Evolutionary conservation across 2,329 filamentous ascomycete species (phyloP).

Genomic region (Bipolaris victoriae): DNA sequence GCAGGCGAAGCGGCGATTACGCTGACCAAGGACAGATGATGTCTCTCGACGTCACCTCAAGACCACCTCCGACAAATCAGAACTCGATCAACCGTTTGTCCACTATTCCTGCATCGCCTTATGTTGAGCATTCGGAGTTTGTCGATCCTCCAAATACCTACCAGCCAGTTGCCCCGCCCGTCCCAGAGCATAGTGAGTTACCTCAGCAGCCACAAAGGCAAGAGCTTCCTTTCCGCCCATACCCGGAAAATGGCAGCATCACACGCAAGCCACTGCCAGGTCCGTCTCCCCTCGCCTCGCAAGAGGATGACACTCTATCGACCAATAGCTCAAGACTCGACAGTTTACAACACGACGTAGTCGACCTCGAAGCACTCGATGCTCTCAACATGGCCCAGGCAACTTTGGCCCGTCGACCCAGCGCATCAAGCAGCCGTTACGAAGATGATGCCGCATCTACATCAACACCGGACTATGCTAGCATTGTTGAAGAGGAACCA

Average conservation of each 20-base stretch:
- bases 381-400: slow-evolving; percentile 41
- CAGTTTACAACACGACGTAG: slow-evolving; percentile 52
- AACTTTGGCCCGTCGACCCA: slow-evolving; percentile 41
- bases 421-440: slow-evolving; percentile 61
- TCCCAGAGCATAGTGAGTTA: slow-evolving; percentile 45
- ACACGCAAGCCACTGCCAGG: slow-evolving; percentile 52
- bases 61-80: slow-evolving; percentile 63
- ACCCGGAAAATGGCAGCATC: slow-evolving; percentile 36
- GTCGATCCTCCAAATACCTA: slow-evolving; percentile 40
- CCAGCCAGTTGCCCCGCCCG: slow-evolving; percentile 42
- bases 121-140: slow-evolving; percentile 48
- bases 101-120: slow-evolving; percentile 56
- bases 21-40: slow-evolving; percentile 29
- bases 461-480: slow-evolving; percentile 78
- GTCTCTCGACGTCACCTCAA: slow-evolving; percentile 53
- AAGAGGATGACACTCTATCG: slow-evolving; percentile 44
- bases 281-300: slow-evolving; percentile 49
- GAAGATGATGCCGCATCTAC: slow-evolving; percentile 69
- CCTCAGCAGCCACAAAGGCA: slow-evolving; percentile 30
- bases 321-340: slow-evolving; percentile 52
- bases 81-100: slow-evolving; percentile 48
- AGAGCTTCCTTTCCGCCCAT: slow-evolving; percentile 35
- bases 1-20: slow-evolving; percentile 42
- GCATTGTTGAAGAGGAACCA: slow-evolving; percentile 57
- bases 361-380: slow-evolving; percentile 55